Evolutionary conservation across 2,329 filamentous ascomycete species (phyloP).

Genomic region (Colletotrichum sp.): DNA sequence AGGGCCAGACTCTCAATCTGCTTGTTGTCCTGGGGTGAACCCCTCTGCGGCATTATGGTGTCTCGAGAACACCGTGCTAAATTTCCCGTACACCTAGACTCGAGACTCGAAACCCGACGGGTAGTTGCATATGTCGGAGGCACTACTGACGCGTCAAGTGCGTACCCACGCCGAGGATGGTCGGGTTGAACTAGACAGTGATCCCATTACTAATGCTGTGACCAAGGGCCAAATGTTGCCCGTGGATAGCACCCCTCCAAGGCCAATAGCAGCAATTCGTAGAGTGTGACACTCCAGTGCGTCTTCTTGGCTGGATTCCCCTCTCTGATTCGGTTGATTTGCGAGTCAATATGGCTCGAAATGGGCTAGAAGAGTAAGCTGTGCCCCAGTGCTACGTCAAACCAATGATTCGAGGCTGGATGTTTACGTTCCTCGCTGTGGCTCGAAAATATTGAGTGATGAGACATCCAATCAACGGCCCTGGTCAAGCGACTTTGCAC

Average conservation of each 20-base stretch:
- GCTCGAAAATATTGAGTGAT: background rate
- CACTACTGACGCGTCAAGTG: background rate
- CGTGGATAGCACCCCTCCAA: background rate
- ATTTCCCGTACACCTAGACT: background rate
- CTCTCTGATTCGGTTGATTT: background rate
- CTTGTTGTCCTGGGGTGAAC: background rate
- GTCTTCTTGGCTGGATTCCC: background rate
- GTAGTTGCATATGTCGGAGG: background rate
- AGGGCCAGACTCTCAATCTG: background rate
- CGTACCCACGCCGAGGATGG: background rate
- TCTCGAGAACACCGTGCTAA: background rate
- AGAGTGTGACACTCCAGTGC: background rate
- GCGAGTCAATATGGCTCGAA: background rate
- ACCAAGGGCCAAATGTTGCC: background rate
- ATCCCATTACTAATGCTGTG: background rate
- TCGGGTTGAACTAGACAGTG: background rate
- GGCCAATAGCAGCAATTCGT: background rate
- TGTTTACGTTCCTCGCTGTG: background rate
- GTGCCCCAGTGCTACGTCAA: background rate
- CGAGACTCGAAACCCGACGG: background rate
- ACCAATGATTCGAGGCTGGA: background rate
- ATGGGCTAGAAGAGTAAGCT: background rate
- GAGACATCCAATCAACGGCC: background rate
- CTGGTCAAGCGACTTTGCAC: background rate
- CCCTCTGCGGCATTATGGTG: background rate